A percentile compares a stretch with the other conserved stretches of the same genome.
These are phyloP conservation scores for Fusarium fracticaudum DNA, from an alignment of 2,329 filamentous ascomycete species.

Conservation along the genomic window DNA sequence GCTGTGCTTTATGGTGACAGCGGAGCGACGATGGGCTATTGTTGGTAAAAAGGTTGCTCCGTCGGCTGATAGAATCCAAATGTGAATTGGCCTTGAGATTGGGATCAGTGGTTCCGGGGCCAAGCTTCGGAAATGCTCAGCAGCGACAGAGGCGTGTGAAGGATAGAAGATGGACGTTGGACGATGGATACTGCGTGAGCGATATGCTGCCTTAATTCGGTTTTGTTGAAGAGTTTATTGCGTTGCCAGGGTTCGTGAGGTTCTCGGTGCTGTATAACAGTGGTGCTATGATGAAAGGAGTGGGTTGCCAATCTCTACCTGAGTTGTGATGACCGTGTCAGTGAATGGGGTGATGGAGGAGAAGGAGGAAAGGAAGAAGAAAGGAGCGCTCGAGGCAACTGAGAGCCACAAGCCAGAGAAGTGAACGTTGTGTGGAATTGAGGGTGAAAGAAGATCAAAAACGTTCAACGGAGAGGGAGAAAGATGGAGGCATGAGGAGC, in stretches of 20 bases:
- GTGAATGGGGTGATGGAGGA: not conserved
- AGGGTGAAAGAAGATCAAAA: slow-evolving; percentile 15
- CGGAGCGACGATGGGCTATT: not conserved
- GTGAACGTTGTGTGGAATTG: slow-evolving; percentile 25
- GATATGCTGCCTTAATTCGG: slow-evolving; percentile 38
- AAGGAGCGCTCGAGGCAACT: slow-evolving; percentile 20
- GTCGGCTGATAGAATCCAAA: not conserved
- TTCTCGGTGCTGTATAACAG: slow-evolving; percentile 17
- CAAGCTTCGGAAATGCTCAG: not conserved
- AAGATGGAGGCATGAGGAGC: slow-evolving; percentile 14
- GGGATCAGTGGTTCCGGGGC: not conserved
- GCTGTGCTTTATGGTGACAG: not conserved
- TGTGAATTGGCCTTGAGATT: not conserved
- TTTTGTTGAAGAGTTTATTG: slow-evolving; percentile 14
- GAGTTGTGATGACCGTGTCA: slow-evolving; percentile 11
- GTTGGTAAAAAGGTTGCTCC: not conserved
- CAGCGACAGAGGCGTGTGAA: not conserved
- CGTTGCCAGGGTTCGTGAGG: slow-evolving; percentile 19
- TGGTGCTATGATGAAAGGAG: slow-evolving; percentile 29
- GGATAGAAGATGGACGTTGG: slow-evolving; percentile 19
- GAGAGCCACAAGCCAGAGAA: slow-evolving; percentile 12
- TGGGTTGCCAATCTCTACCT: slow-evolving; percentile 18
- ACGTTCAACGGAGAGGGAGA: slow-evolving; percentile 11
- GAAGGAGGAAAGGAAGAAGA: slow-evolving; percentile 13
- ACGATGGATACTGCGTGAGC: slow-evolving; percentile 37